A percentile compares a stretch with the other conserved stretches of the same genome.
Evolutionary conservation across 768 basidiomycete species (phyloP).

Genomic region (Lentinula raphanica): DNA sequence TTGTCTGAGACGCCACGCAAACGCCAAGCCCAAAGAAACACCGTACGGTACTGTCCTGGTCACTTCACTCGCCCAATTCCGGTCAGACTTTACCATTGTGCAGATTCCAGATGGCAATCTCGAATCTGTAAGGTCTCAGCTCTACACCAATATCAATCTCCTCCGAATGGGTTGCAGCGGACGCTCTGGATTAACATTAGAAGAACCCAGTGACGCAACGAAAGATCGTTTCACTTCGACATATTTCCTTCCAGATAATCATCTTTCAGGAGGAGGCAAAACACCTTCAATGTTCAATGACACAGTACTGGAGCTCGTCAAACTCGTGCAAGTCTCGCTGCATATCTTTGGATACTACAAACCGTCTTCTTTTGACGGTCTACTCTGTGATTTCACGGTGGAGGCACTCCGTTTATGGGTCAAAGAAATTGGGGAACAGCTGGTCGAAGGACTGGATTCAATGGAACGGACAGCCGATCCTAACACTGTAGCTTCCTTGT

Average conservation of each 20-base stretch:
- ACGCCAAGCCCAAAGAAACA: slow-evolving; percentile 74
- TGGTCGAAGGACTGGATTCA: slow-evolving; percentile 55
- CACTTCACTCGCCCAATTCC: slow-evolving; percentile 83
- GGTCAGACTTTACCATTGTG: slow-evolving; percentile 82
- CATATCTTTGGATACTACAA: slow-evolving; percentile 57
- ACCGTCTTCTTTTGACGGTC: slow-evolving; percentile 44
- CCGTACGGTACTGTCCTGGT: slow-evolving; percentile 67
- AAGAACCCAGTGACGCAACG: slow-evolving; percentile 76
- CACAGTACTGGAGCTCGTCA: slow-evolving; percentile 73
- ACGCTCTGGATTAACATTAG: slow-evolving; percentile 69
- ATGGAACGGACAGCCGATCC: slow-evolving; percentile 75
- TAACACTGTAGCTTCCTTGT: slow-evolving; percentile 58
- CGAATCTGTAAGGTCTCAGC: slow-evolving; percentile 53
- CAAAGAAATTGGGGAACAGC: slow-evolving; percentile 55
- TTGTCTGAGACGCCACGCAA: slow-evolving; percentile 55
- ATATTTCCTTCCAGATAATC: slow-evolving; percentile 45
- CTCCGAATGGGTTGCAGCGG: slow-evolving; percentile 82
- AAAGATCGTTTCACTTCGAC: slow-evolving; percentile 74
- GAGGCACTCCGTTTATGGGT: slow-evolving; percentile 70
- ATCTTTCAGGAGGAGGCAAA: slow-evolving; percentile 4
- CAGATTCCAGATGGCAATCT: slow-evolving; percentile 71
- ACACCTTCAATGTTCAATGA: slow-evolving; percentile 42
- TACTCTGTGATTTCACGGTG: slow-evolving; percentile 74
- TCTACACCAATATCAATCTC: slow-evolving; percentile 79
- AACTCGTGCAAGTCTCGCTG: slow-evolving; percentile 66